phyloP scores from a whole-genome alignment of 495 filamentous ascomycete species.

The Penicillium odoratum region DNA sequence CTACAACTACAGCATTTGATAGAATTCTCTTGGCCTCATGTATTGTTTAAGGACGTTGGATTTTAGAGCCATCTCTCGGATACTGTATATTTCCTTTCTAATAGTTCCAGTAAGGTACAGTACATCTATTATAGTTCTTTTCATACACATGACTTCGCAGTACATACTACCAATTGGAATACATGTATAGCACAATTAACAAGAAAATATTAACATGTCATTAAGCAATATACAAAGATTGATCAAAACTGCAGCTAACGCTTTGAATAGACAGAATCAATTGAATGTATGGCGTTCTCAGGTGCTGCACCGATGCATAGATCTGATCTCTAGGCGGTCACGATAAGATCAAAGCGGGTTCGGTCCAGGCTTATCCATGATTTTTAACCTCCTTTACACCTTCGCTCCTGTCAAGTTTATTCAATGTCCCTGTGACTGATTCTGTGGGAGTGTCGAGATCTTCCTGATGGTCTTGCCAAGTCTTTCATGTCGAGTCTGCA shows the following conservation, averaged over 20 bases:
- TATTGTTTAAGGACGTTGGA: no score
- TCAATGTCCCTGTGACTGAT: conserved; percentile 8
- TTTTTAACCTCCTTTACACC: conserved; percentile 15
- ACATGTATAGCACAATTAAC: no score
- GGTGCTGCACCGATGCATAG: neutral
- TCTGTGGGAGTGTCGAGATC: conserved; percentile 12
- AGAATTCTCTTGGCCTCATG: no score
- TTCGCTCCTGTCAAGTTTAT: conserved; percentile 5
- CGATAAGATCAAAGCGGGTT: conserved; percentile 13
- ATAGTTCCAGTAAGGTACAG: no score
- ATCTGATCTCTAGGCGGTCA: conserved; percentile 5
- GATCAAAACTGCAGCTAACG: no score
- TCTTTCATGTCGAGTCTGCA: conserved; percentile 38
- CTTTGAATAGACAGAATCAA: neutral
- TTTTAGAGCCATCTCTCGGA: no score
- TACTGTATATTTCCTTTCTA: no score
- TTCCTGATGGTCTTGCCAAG: conserved; percentile 34
- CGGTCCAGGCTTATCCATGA: conserved; percentile 18
- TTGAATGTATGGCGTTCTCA: neutral
- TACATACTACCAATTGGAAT: no score
- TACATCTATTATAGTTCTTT: no score
- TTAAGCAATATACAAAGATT: no score
- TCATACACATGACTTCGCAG: no score
- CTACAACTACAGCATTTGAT: neutral
- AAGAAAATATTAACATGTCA: no score